phyloP scores from a whole-genome alignment of 805 yeast genomes.

The Wickerhamiella musiphila region DNA sequence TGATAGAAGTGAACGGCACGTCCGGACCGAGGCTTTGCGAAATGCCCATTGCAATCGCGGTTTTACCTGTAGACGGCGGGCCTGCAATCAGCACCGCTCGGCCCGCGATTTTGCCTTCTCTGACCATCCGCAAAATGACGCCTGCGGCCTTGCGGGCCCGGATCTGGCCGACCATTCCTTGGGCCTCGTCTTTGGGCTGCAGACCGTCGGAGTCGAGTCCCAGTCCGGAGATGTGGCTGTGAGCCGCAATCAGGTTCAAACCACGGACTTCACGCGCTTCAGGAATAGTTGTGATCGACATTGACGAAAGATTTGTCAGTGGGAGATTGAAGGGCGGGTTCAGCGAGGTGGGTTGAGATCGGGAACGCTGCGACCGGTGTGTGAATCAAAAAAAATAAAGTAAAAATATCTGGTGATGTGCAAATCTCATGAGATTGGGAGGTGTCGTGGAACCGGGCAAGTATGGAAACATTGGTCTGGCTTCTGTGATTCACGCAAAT shows the following conservation, averaged over 20 bases:
- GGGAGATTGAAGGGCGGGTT: no score
- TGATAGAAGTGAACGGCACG: slow-evolving; percentile 90
- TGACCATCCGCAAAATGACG: slow-evolving; percentile 78
- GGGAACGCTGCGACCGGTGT: no score
- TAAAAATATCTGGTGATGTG: no score
- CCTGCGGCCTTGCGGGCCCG: slow-evolving; percentile 96
- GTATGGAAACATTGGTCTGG: no score
- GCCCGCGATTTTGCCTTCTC: slow-evolving; percentile 90
- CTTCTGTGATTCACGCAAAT: no score
- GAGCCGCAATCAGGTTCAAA: slow-evolving; percentile 86
- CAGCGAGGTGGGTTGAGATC: no score
- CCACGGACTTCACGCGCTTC: slow-evolving; percentile 35
- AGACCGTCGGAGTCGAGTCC: slow-evolving; percentile 81
- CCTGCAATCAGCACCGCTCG: slow-evolving; percentile 92
- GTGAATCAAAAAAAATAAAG: no score
- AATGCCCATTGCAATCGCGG: slow-evolving; percentile 91
- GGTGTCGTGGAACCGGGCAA: no score
- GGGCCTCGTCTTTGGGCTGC: slow-evolving; percentile 61
- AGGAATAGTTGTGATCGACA: slow-evolving; percentile 25
- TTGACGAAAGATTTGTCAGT: no score
- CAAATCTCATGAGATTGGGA: no score
- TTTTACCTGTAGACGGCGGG: slow-evolving; percentile 97
- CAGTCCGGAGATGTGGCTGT: slow-evolving; percentile 88
- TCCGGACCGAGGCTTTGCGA: slow-evolving; percentile 35
- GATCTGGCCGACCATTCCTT: slow-evolving; percentile 96